A percentile compares a stretch with the other conserved stretches of the same genome.
phyloP scores from a whole-genome alignment of 495 filamentous ascomycete genomes.

The Neurospora cerealis region DNA sequence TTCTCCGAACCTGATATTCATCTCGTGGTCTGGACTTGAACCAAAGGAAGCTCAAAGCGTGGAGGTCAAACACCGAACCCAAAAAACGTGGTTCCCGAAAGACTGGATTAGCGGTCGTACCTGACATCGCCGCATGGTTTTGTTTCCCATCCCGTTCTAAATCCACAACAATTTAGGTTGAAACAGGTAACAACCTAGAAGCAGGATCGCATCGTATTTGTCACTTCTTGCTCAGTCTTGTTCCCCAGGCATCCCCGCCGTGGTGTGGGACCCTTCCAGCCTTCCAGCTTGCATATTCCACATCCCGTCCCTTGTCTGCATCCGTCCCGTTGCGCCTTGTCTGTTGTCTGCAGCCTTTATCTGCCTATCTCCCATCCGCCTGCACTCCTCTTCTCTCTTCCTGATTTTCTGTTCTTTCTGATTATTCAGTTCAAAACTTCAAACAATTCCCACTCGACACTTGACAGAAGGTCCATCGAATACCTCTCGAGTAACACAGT shows the following conservation, averaged over 20 bases:
- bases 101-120: not conserved
- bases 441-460: not conserved
- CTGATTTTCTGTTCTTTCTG: not conserved
- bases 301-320: not conserved
- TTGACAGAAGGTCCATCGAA: not conserved
- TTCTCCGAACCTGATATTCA: not conserved
- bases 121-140: not conserved
- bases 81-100: not conserved
- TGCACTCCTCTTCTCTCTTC: not conserved
- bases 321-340: not conserved
- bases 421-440: too few species aligned
- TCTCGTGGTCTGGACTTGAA: not conserved
- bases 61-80: not conserved
- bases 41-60: not conserved
- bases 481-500: not conserved
- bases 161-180: not conserved
- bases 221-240: not conserved
- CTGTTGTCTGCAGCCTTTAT: not conserved
- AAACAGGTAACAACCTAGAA: not conserved
- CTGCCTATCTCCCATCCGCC: not conserved
- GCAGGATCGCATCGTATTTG: not conserved
- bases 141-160: not conserved
- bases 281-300: not conserved
- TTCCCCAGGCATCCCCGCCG: not conserved
- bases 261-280: not conserved